Base-by-base conservation (phyloP, 257 asterid genomes). In the Nemophila menziesii region DNA sequence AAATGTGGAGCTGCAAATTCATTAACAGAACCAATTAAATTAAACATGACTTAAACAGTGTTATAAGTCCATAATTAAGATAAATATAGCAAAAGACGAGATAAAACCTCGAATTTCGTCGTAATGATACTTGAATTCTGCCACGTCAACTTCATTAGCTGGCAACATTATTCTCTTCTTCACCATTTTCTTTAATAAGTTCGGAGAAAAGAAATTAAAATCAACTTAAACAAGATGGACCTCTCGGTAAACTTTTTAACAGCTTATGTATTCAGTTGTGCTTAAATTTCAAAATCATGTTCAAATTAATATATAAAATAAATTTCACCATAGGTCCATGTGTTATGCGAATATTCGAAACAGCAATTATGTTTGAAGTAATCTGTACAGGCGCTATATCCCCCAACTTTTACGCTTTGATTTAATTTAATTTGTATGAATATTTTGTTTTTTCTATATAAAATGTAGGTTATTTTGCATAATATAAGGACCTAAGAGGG, bases 1-100 rank as follows among this genome's bases (percentile, higher is more conserved):
- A 84, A 59, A 65, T 89, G 95, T 21, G 98, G 98, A 57, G 98
- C 98, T 89, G 77, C 79, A 63, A 55, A 39, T 11, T 20, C 9
- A 29, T 14, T 24, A 22, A 41, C 20, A 12, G 16, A 5, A 8
- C 51, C 41, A 58, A 27, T 26, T 42, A n/a, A 26, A 24, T 29
- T 16, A 4, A 18, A 16, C 38, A 20, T 16, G 5, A 2, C 12
- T 7, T 29, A 7, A 29, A 29, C 36, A 12, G 8, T 39, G 22
- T 16, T 8, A 23, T 45, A n/a, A 2, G n/a, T 16, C 43, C 29
- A 47, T 18, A 37, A 34, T 1, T 5, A 8, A 22, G 38, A 34
- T 12, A 33, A 49, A 48, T 20, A 10, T 22, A 24, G 26, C 15
- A 26, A 5, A 43, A 17, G 29, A 40, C 1, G 5, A 13, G n/a